phyloP scores from a whole-genome alignment of 805 yeast species.

The Metschnikowia similis region DNA sequence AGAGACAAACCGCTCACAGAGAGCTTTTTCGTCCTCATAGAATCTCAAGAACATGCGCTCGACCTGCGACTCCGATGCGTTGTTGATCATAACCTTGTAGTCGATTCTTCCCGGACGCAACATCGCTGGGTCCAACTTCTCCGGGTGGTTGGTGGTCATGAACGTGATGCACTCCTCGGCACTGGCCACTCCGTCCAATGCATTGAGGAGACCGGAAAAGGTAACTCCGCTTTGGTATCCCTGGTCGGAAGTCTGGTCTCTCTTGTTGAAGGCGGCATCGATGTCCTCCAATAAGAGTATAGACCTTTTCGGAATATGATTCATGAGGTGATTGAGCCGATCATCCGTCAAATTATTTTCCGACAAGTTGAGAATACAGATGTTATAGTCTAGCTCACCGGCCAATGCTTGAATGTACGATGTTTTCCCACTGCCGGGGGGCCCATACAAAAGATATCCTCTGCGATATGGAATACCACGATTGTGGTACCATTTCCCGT shows the following conservation, averaged over 20 bases:
- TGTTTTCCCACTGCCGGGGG: slow-evolving; percentile 97
- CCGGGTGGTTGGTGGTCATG: slow-evolving; percentile 98
- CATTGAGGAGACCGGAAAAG: slow-evolving; percentile 88
- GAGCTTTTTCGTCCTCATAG: slow-evolving; percentile 58
- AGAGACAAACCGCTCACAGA: slow-evolving; percentile 49
- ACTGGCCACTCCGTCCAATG: slow-evolving; percentile 95
- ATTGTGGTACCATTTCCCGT: slow-evolving; percentile 89
- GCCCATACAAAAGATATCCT: slow-evolving; percentile 91
- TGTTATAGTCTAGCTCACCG: slow-evolving; percentile 92
- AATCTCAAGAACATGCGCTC: slow-evolving; percentile 82
- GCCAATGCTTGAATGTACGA: slow-evolving; percentile 95
- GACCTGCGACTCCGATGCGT: slow-evolving; percentile 83
- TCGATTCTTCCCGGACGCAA: slow-evolving; percentile 95
- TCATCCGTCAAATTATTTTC: slow-evolving; percentile 94
- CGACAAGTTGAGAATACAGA: slow-evolving; percentile 85
- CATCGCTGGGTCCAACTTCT: slow-evolving; percentile 85
- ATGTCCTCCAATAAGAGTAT: slow-evolving; percentile 84
- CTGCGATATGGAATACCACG: slow-evolving; percentile 97
- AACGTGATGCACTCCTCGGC: slow-evolving; percentile 95
- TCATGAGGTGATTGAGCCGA: slow-evolving; percentile 89
- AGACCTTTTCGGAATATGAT: slow-evolving; percentile 88
- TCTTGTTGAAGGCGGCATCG: slow-evolving; percentile 89
- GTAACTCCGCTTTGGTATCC: slow-evolving; percentile 89
- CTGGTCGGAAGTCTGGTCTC: slow-evolving; percentile 70
- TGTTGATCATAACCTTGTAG: slow-evolving; percentile 72